phyloP scores from a whole-genome alignment of 2,329 filamentous ascomycete species.

The Neonectria magnoliae region DNA sequence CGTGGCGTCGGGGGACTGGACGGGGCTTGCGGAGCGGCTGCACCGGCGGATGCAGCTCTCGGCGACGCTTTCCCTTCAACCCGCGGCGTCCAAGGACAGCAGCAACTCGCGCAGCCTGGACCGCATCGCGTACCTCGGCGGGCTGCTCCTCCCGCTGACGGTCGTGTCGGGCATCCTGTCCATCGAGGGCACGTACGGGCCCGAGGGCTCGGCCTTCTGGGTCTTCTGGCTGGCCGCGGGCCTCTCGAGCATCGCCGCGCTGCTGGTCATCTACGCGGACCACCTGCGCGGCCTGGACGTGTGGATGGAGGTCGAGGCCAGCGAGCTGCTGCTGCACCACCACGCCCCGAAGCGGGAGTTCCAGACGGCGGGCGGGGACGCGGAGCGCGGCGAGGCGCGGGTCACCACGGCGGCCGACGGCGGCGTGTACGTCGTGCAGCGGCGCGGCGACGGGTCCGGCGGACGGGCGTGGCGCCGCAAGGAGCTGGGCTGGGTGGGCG shows the following conservation, averaged over 20 bases:
- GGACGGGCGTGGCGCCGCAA: conserved; percentile 54
- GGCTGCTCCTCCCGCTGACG: conserved; percentile 58
- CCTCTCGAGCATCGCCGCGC: conserved; percentile 49
- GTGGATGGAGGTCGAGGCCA: conserved; percentile 55
- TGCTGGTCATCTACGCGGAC: conserved; percentile 60
- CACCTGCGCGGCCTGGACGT: conserved; percentile 57
- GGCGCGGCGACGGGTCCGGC: conserved; percentile 39
- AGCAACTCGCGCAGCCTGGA: conserved; percentile 55
- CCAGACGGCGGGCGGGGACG: conserved; percentile 42
- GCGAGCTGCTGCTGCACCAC: conserved; percentile 29
- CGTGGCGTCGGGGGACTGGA: conserved; percentile 35
- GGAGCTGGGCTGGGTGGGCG: conserved; percentile 59
- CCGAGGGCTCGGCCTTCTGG: conserved; percentile 55
- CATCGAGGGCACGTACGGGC: conserved; percentile 57
- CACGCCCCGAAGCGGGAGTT: conserved; percentile 46
- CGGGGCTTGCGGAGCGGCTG: conserved; percentile 32
- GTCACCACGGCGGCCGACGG: conserved; percentile 43
- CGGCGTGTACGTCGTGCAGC: conserved; percentile 45
- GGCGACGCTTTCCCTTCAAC: conserved; percentile 16
- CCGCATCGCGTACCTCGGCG: conserved; percentile 61
- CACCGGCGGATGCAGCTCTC: conserved; percentile 39
- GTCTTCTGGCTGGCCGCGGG: conserved; percentile 59
- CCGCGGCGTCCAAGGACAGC: conserved; percentile 38
- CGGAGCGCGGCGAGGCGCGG: conserved; percentile 46
- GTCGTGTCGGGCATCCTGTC: conserved; percentile 59